Evolutionary conservation across 148 eudicot genomes (phyloP).

Genomic region (Camellia lanceoleosa): DNA sequence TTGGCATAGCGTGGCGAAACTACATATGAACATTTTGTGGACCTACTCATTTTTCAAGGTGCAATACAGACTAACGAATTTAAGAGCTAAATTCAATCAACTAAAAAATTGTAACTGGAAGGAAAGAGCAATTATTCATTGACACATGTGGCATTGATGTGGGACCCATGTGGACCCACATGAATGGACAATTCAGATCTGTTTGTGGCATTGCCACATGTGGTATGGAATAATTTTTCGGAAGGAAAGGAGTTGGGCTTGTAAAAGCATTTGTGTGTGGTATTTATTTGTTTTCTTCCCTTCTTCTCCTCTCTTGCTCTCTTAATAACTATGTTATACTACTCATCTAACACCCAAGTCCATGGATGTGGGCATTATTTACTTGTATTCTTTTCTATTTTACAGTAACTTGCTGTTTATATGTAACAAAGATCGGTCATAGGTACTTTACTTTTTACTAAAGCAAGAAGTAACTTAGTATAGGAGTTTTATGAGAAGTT

Average conservation of each 20-base stretch:
- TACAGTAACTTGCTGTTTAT: background rate
- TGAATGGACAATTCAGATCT: no score
- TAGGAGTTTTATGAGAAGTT: background rate
- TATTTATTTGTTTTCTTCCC: background rate
- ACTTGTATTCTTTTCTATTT: background rate
- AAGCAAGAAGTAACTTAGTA: background rate
- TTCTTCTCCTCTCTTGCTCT: background rate
- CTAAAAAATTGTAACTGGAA: background rate
- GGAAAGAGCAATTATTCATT: no score
- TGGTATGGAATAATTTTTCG: no score
- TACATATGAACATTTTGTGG: background rate
- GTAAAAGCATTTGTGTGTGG: background rate
- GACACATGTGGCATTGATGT: no score
- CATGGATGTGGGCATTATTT: background rate
- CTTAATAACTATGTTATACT: no score
- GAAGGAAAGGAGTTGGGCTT: background rate
- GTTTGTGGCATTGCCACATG: no score
- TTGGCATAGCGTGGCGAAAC: background rate
- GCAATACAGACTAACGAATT: background rate
- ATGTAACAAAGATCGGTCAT: background rate
- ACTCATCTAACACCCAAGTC: background rate
- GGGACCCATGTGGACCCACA: no score
- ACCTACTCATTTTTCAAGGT: background rate
- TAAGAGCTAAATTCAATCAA: background rate
- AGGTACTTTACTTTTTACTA: no score